A percentile compares a stretch with the other conserved stretches of the same genome.
Conservation (phyloP, 495 filamentous ascomycete genomes). For the Penicillium goetzii region DNA sequence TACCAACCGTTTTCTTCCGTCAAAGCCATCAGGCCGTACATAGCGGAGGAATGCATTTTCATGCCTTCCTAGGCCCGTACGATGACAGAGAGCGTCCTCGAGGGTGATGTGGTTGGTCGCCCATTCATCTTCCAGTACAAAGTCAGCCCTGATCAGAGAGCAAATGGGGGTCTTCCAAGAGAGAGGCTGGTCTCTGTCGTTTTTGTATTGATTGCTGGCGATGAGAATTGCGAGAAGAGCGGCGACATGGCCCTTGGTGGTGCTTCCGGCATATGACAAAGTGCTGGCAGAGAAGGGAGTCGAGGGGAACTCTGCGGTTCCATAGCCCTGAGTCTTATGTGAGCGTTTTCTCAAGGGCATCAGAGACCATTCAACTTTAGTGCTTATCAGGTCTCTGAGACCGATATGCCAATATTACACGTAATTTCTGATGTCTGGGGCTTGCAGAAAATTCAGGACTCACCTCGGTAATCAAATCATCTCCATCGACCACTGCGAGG, state of each 20-base stretch:
- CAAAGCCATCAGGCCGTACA: background rate
- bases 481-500: conserved; percentile 52
- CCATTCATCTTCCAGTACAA: conserved; percentile 48
- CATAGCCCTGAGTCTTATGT: conserved; percentile 48
- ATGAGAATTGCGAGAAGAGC: conserved; percentile 50
- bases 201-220: conserved; percentile 15
- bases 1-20: conserved; percentile 2
- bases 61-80: conserved; percentile 52
- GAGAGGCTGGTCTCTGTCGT: conserved; percentile 36
- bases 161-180: conserved; percentile 54
- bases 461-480: conserved; percentile 23
- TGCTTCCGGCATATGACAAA: conserved; percentile 47
- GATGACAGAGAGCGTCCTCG: conserved; percentile 57
- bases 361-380: background rate
- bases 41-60: conserved; percentile 30
- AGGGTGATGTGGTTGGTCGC: conserved; percentile 49
- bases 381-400: too few relatives aligned
- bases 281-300: conserved; percentile 46
- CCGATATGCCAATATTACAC: background rate
- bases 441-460: background rate
- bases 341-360: background rate
- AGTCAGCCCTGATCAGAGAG: conserved; percentile 52
- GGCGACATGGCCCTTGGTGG: conserved; percentile 59
- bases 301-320: conserved; percentile 40
- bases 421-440: background rate